Evolutionary conservation across 208 protist genomes (phyloP).

Genomic region (Crithidia thermophila): DNA sequence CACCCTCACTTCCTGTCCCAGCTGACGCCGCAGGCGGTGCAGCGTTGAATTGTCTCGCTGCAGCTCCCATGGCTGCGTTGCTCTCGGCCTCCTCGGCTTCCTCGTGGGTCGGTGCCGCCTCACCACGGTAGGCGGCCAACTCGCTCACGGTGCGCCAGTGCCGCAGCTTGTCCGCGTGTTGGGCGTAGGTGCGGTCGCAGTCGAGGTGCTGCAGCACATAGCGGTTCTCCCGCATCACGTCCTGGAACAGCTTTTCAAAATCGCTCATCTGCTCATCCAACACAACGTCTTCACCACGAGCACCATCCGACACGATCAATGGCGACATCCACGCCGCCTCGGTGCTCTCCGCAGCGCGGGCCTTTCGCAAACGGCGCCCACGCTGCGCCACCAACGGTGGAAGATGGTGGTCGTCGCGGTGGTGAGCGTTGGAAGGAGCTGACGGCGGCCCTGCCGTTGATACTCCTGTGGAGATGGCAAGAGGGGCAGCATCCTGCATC

Average conservation of each 20-base stretch:
- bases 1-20: no score
- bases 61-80: neutral
- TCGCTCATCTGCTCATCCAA: no score
- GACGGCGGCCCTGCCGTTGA: no score
- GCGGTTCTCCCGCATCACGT: neutral
- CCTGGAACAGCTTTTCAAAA: no score
- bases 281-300: neutral
- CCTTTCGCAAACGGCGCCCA: no score
- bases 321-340: constrained; percentile 4
- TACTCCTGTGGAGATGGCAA: neutral
- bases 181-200: constrained; percentile 26
- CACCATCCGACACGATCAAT: neutral
- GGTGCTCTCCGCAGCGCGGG: no score
- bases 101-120: neutral
- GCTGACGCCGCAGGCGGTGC: no score
- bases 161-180: constrained; percentile 1
- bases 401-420: no score
- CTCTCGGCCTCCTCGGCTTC: neutral
- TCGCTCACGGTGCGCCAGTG: constrained; percentile 14
- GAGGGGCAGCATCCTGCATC: neutral
- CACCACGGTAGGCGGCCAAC: constrained; percentile 11
- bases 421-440: no score
- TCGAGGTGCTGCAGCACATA: constrained; percentile 21
- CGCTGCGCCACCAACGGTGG: no score
- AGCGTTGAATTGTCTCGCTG: no score